Evolutionary conservation across 768 basidiomycete genomes (phyloP), one percentile per base, ranked within the genome.

Genomic region (Mycena alexandri): DNA sequence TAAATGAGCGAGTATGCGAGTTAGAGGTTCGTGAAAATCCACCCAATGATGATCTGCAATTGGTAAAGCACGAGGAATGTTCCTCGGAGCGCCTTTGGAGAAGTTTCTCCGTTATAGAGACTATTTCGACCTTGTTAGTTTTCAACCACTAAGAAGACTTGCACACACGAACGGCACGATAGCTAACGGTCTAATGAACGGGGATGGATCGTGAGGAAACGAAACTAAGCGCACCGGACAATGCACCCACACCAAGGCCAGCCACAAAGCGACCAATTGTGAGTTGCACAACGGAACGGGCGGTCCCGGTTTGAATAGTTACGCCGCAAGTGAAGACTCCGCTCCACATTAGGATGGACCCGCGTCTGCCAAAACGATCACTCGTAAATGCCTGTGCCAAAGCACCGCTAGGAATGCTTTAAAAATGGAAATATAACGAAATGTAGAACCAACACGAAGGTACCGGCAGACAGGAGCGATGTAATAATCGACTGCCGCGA

Each of bases 71-170:
- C 91, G 33, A 94, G 79, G 12, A 87, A 76, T 21, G 90, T 86
- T 10, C 92, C 93, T 74, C 93, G 86, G 63, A 93, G 83, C 1
- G 87, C 84, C 73, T 92, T 92, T 0, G 93, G 93, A 0, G 92
- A 87, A 0, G 91, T 90, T 78, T 93, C 92, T 43, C 92, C 92
- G 69, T 91, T 92, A 75, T 93, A 93, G 9, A 93, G 71, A n/a
- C 83, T 79, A n/a, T 33, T 38, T 12, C 69, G 76, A 67, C 73
- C 73, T 29, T 76, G 71, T 64, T 3, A 19, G 36, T 25, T 57
- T 41, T n/a, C 5, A 9, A 17, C 38, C 38, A 14, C 38, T 9
- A 38, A 3, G 38, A 19, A 21, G 29, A n/a, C 51, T 41, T 24
- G 14, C 17, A 59, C 2, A 24, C 14, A 79, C 82, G 68, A 57